Percentiles rank a stretch among this genome's conserved stretches.
These are phyloP conservation scores for Pestalotiopsis sp. DNA, from an alignment of 2,329 filamentous ascomycete species.

Conservation along the genomic window DNA sequence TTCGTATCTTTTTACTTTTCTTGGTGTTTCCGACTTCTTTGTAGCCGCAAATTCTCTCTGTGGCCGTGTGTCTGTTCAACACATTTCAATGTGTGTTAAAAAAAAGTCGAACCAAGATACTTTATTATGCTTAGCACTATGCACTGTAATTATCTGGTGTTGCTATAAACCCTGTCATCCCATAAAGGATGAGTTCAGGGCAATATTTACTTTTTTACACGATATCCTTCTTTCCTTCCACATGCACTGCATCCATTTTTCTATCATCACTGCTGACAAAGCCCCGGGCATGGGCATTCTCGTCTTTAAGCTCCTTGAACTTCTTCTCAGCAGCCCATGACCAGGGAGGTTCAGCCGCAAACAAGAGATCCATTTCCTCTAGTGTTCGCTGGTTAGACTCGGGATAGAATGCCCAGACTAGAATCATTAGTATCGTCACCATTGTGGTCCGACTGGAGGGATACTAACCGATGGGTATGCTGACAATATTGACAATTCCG, in stretches of 20 bases:
- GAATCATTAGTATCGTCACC: background rate
- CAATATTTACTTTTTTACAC: background rate
- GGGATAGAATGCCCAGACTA: conserved; percentile 72
- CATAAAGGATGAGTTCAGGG: no score
- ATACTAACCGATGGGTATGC: conserved; percentile 56
- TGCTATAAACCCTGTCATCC: no score
- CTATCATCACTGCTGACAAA: background rate
- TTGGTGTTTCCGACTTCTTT: no score
- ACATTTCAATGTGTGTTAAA: no score
- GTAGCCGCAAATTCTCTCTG: no score
- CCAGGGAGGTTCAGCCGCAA: conserved; percentile 70
- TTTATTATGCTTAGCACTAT: no score
- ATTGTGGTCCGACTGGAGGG: background rate
- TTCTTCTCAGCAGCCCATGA: conserved; percentile 71
- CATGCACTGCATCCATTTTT: background rate
- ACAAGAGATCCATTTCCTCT: conserved; percentile 76
- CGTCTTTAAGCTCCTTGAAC: conserved; percentile 38
- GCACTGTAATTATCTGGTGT: no score
- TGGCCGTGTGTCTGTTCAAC: no score
- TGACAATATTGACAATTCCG: conserved; percentile 65
- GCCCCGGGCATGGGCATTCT: background rate
- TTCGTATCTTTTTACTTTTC: no score
- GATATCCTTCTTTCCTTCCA: background rate
- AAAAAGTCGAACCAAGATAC: no score
- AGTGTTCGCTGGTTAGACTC: conserved; percentile 75